Evolutionary conservation across 2,329 filamentous ascomycete genomes (phyloP), one percentile per base, ranked within the genome.

Genomic region (Hymenoscyphus salicellus): DNA sequence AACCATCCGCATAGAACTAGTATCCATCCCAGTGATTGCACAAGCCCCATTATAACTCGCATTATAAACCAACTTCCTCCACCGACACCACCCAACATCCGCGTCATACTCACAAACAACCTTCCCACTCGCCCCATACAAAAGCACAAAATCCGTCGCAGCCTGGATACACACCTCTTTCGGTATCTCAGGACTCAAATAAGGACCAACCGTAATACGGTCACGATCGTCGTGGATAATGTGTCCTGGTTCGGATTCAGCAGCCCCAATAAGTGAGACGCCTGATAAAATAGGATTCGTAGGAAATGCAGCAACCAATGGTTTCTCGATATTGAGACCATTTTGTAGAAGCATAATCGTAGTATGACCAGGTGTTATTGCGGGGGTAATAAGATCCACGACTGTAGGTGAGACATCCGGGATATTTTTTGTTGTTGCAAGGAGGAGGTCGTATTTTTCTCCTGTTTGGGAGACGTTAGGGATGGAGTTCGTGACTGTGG

Each of bases 341-440:
- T 73, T 73, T 60, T 73, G 72, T 5, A 73, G 58, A 5, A 73
- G 69, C 8, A 70, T 61, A 7, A 73, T 68, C 1, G 67, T 61
- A 6, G 70, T 72, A 30, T 71, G 60, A 5, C 63, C 61, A n/a
- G 67, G 63, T 16, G 71, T 73, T 17, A 72, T 68, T 10, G 71
- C 68, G 14, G 70, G 66, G 3, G 58, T 62, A 33, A 73, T 72
- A 1, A 72, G 23, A 16, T 70, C 66, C n/a, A 69, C 61, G 3
- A 70, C 63, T 5, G 66, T 68, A 0, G 86, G 84, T 33, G 62
- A 61, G 56, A 71, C 60, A 43, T 73, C 72, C 1, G 72, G 68
- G 7, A 71, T 63, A 32, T 73, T 72, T 33, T 73, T 73, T n/a
- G 72, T 73, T 5, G 68, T 68, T 11, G 70, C 65, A 17, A 73